Evolutionary conservation across 176 grass and related monocot species (phyloP).

Genomic region (Eremochloa ophiuroides): DNA sequence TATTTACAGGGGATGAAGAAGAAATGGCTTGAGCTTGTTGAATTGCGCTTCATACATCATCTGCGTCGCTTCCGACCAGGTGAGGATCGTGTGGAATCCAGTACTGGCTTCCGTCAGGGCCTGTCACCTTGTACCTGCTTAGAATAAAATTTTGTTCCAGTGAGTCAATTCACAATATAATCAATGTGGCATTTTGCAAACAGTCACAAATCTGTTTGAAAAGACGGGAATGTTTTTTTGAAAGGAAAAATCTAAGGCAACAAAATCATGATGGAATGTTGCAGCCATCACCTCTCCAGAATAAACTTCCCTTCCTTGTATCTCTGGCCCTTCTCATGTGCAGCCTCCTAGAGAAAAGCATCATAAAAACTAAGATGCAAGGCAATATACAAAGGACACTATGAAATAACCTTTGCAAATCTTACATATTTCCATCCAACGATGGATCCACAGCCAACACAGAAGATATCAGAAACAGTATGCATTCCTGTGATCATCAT

Average conservation of each 20-base stretch:
- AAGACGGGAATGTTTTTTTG: not conserved
- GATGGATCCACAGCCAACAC: conserved; percentile 93
- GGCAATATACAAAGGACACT: conserved; percentile 19
- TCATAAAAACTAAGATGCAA: conserved; percentile 21
- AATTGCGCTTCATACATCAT: conserved; percentile 49
- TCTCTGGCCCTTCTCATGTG: conserved; percentile 79
- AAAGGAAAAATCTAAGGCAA: not conserved
- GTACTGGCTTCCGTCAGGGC: conserved; percentile 72
- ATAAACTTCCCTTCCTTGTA: conserved; percentile 99
- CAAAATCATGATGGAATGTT: not conserved
- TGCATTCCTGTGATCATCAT: conserved; percentile 94
- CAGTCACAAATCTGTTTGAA: not conserved
- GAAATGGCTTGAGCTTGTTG: not conserved
- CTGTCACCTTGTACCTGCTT: conserved; percentile 68
- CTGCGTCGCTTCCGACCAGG: conserved; percentile 54
- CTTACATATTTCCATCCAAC: conserved; percentile 99
- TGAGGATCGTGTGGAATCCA: conserved; percentile 50
- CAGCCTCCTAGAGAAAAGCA: conserved; percentile 56
- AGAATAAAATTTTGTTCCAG: conserved; percentile 4
- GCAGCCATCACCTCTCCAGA: conserved; percentile 69
- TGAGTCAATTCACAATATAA: not conserved
- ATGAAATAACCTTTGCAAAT: not conserved
- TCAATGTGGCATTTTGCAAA: not conserved
- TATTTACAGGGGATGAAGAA: conserved; percentile 36
- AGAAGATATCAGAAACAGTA: conserved; percentile 96